Percentiles rank a stretch among this genome's conserved stretches.
phyloP scores from a whole-genome alignment of 257 asterid genomes.

The Jasminum sambac region DNA sequence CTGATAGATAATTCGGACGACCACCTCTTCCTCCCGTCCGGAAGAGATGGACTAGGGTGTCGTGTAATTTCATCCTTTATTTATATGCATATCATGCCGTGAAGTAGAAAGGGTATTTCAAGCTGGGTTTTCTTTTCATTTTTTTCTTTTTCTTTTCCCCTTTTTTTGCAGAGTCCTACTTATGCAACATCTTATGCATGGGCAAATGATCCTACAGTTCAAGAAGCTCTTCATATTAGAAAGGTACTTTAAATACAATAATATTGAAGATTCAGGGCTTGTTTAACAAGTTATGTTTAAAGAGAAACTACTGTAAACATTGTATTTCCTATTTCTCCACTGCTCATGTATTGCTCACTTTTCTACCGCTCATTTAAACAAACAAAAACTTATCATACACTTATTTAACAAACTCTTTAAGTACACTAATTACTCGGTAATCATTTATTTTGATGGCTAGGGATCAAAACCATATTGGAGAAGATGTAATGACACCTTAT shows the following conservation, averaged over 20 bases:
- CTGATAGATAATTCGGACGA: constrained; percentile 8
- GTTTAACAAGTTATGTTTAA: too few relatives aligned
- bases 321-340: too few relatives aligned
- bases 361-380: too few relatives aligned
- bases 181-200: constrained; percentile 28
- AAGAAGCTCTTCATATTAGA: too few relatives aligned
- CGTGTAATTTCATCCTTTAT: constrained; percentile 27
- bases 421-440: background rate
- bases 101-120: background rate
- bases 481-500: constrained; percentile 26
- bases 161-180: constrained; percentile 26
- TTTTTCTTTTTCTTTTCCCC: too few relatives aligned
- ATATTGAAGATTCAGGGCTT: too few relatives aligned
- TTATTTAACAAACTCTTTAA: too few relatives aligned
- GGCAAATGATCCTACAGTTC: constrained; percentile 38
- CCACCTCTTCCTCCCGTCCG: constrained; percentile 22
- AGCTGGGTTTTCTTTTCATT: background rate
- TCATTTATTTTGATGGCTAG: constrained; percentile 13
- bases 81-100: background rate
- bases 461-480: constrained; percentile 30
- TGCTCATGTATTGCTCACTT: too few relatives aligned
- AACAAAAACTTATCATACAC: too few relatives aligned
- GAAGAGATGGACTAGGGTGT: constrained; percentile 23
- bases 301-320: too few relatives aligned
- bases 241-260: constrained; percentile 24